Base-by-base conservation (phyloP, 306 rosid species). In the Cicer chorassanicum region DNA sequence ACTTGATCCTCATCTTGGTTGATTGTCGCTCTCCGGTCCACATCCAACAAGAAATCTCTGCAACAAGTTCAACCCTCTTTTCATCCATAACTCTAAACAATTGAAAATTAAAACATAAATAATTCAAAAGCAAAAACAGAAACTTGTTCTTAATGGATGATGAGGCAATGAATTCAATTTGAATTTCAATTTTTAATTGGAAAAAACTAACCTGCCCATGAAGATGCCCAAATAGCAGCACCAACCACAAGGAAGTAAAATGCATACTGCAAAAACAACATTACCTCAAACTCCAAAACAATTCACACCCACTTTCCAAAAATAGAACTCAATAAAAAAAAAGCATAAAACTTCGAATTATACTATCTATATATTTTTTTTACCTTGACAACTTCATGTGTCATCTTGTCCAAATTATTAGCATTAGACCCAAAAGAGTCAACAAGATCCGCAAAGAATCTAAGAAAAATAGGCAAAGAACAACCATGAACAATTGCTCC, bases 1-100 rank as follows among this genome's bases (percentile, higher is more conserved):
- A 94, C 90, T 91, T 88, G 78, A 94, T 88, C 80, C 98, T 94
- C 98, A 94, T 88, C 89, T 81, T 94, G 2, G 98, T 94, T 39
- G 98, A 87, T 79, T 94, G 98, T 6, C 98, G 53, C 82, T 94
- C 98, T 53, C 98, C 98, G 0, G 88, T 94, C 98, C 98, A 94
- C 98, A 94, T 91, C 98, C 98, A 94, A 85, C 98, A 94, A 0
- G 98, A 94, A 80, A 94, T 94, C 87, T 94, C 98, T 94, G 88
- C 90, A 68, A 66, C 11, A 70, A 63, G 2, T 57, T 15, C 71
- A 71, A 76, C 65, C 14, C 59, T 45, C 38, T 63, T 73, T 71
- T 39, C 7, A 68, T 65, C 56, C 66, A 67, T 41, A 77, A 40
- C 6, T 65, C 21, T 11, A 73, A 73, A 29, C 44, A 24, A 19